Evolutionary conservation across 2,329 filamentous ascomycete species (phyloP).

Genomic region (Xylariaceae sp.): DNA sequence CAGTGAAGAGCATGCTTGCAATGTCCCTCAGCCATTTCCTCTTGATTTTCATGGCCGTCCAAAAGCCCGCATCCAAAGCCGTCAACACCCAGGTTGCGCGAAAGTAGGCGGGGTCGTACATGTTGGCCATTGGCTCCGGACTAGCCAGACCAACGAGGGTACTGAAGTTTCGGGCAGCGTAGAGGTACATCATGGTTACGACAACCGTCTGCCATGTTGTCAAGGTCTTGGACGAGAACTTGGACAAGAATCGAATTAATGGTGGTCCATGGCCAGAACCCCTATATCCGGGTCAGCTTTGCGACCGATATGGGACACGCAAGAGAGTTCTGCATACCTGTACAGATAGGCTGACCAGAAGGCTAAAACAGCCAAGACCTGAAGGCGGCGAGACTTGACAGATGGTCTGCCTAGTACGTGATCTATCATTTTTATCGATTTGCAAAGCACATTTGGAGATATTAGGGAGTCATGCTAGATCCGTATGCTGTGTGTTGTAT

Average conservation of each 20-base stretch:
- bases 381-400: conserved; percentile 83
- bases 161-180: conserved; percentile 87
- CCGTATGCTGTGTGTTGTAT: background rate
- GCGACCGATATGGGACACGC: background rate
- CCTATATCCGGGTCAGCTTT: conserved; percentile 42
- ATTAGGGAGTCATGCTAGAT: too few species aligned
- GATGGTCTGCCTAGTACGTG: conserved; percentile 91
- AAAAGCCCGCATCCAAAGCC: conserved; percentile 92
- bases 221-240: conserved; percentile 63
- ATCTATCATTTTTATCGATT: conserved; percentile 57
- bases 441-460: background rate
- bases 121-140: conserved; percentile 88
- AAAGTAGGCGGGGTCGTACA: conserved; percentile 91
- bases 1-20: conserved; percentile 75
- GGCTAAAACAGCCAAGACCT: conserved; percentile 84
- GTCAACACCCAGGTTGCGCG: conserved; percentile 96
- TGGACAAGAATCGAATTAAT: conserved; percentile 65
- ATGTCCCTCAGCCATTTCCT: conserved; percentile 76
- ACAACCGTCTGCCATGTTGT: conserved; percentile 89
- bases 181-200: conserved; percentile 84
- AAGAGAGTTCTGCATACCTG: conserved; percentile 43
- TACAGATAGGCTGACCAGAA: conserved; percentile 88
- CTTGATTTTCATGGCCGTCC: conserved; percentile 93
- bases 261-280: conserved; percentile 89
- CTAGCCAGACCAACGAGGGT: conserved; percentile 87